Evolutionary conservation across 2,329 filamentous ascomycete species (phyloP), one percentile per base, ranked within the genome.

Genomic region (Fusarium zealandicum): DNA sequence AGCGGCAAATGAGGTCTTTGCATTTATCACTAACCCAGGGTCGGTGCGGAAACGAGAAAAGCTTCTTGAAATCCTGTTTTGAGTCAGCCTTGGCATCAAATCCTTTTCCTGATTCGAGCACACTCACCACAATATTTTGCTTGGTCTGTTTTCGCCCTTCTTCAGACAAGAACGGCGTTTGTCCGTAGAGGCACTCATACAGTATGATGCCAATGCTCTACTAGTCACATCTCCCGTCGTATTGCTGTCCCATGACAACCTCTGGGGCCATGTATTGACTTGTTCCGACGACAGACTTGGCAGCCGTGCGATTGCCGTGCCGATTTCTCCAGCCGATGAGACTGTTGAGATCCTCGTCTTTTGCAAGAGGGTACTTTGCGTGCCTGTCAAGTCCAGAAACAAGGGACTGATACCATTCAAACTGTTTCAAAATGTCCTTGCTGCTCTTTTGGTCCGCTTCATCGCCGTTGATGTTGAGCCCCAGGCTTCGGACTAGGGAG

Each of bases 191-290:
- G 68, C 93, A 97, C 81, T 98, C 93, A 69, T 91, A 98, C 51
- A 98, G 75, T 69, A 98, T 97, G 69, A 98, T 87, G 46, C 92
- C 93, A 65, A 98, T 85, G 75, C 93, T 97, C 93, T 90, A 98
- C 92, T 84, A 98, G 75, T 98, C 93, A 75, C 93, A 98, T 69
- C 93, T 83, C 25, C 90, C 93, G 74, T 98, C 95, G 72, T 98
- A 98, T 31, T 82, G 77, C 41, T 92, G 83, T 22, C 93, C 91
- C 61, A 83, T 80, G 52, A 97, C 88, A 14, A 98, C 90, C 76
- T 98, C 95, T 2, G 93, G 93, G 1, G 95, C 93, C 95, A 97
- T 98, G 77, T 98, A 98, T 70, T 97, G 93, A 71, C 92, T 96
- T 3, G 95, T 98, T 3, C 93, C 93, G 10, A 98, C 93, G 1